Conservation (phyloP, 2,329 filamentous ascomycete genomes). For the Cadophora sp. region DNA sequence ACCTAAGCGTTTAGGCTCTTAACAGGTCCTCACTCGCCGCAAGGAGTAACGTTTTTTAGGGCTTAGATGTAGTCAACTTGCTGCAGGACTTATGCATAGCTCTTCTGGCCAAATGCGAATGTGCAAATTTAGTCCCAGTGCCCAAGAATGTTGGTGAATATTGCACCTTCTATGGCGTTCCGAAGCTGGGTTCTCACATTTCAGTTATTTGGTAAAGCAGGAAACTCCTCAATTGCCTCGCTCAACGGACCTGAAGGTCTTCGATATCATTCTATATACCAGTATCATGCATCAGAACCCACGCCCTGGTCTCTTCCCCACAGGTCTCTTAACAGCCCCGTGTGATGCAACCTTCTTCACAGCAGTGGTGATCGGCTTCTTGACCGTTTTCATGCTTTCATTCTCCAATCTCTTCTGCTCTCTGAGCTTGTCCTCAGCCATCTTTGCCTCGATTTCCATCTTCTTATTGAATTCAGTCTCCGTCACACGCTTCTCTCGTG, state of each 20-base stretch:
- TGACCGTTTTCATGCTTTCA: constrained; percentile 55
- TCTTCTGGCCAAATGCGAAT: too few relatives aligned
- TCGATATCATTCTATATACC: too few relatives aligned
- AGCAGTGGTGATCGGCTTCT: constrained; percentile 50
- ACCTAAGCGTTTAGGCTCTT: too few relatives aligned
- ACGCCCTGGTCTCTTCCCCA: constrained; percentile 61
- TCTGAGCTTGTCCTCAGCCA: constrained; percentile 81
- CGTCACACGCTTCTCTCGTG: constrained; percentile 82
- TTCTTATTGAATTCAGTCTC: constrained; percentile 92
- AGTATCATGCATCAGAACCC: constrained; percentile 46
- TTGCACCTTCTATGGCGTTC: too few relatives aligned
- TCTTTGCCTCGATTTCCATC: constrained; percentile 92
- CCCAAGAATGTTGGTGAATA: too few relatives aligned
- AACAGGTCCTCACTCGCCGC: neutral
- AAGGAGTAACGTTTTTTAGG: neutral
- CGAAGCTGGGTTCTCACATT: neutral
- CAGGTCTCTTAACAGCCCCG: constrained; percentile 67
- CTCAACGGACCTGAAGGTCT: too few relatives aligned
- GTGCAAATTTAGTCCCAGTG: too few relatives aligned
- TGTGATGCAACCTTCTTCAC: constrained; percentile 66
- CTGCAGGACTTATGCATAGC: too few relatives aligned
- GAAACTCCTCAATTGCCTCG: too few relatives aligned
- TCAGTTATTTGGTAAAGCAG: neutral
- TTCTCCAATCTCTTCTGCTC: constrained; percentile 63
- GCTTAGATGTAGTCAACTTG: too few relatives aligned